Base-by-base conservation (phyloP, 2,329 filamentous ascomycete species). In the Trichophyton verrucosum region DNA sequence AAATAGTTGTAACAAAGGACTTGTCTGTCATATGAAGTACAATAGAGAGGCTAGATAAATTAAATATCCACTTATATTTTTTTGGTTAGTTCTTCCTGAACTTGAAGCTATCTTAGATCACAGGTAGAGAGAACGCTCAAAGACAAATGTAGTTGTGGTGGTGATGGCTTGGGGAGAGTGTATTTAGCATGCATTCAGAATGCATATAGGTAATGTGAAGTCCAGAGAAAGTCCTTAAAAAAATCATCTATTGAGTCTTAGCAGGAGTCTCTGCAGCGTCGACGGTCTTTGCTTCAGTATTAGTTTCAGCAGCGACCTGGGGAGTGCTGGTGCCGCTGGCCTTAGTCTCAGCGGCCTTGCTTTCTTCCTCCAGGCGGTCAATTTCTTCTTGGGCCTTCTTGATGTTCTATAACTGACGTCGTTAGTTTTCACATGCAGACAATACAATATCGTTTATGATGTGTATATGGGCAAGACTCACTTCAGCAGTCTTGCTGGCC, bases 301-400 rank as follows among this genome's bases (percentile, higher is more conserved):
- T 83, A 82, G 73, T 80, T 80, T 30, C 75, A 76, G n/a, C 73
- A 8, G 49, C 15, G n/a, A 20, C 49, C 7, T 55, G 30, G 2
- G 49, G 73, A 56, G 81, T 80, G 77, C 80, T 66, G 73, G 71
- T 42, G 71, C 76, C 60, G 40, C 64, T 66, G 73, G 76, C 64
- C 74, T 76, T 64, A 76, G 49, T n/a, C 15, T 55, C 49, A 17
- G 75, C 65, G 80, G 80, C 64, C 65, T 82, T 79, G 61, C 86
- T 85, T 72, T 96, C 92, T 61, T 81, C 78, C 67, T 86, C 83
- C 49, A 97, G 83, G 67, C 86, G 86, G 72, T 91, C 89, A 65
- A 99, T 95, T 75, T 96, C 91, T 76, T 92, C 92, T 80, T 96
- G 88, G 64, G 94, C 94, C 77, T 96, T 96, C 65, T 90, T 89